These are phyloP conservation scores for Aspergillus candidus DNA, from an alignment of 2,329 filamentous ascomycete species.

Conservation along the genomic window DNA sequence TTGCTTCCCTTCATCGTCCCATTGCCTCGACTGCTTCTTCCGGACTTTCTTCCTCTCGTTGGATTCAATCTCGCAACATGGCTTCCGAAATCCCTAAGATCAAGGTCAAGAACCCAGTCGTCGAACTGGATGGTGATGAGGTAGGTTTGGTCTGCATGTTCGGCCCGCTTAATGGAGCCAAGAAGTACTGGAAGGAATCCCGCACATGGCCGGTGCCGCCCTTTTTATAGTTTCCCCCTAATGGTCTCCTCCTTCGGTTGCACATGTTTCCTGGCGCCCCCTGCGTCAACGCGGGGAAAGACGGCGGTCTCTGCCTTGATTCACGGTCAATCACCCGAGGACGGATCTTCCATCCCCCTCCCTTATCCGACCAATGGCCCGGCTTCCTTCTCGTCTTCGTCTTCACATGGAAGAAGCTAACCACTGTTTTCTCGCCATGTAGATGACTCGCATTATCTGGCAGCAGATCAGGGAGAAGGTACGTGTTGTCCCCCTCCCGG, in stretches of 20 bases:
- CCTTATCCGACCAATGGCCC: constrained; percentile 4
- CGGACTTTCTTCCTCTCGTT: constrained; percentile 23
- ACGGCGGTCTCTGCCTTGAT: constrained; percentile 19
- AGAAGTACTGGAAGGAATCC: constrained; percentile 2
- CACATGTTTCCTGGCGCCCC: constrained; percentile 21
- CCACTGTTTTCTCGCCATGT: constrained; percentile 11
- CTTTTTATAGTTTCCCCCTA: constrained; percentile 8
- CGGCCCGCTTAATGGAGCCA: background rate
- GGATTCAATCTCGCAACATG: constrained; percentile 42
- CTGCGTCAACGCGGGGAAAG: constrained; percentile 27
- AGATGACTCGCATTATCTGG: constrained; percentile 99
- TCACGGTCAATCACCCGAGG: constrained; percentile 21
- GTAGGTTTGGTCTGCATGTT: constrained; percentile 22
- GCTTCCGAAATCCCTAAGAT: constrained; percentile 65
- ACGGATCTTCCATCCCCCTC: constrained; percentile 2
- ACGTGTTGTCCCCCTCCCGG: constrained; percentile 17
- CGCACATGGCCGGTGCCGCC: constrained; percentile 1
- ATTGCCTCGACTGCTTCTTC: constrained; percentile 19
- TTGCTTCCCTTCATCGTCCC: constrained; percentile 21
- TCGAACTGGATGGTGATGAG: constrained; percentile 87
- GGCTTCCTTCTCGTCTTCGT: background rate
- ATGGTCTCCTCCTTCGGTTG: constrained; percentile 11
- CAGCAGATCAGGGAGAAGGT: constrained; percentile 95
- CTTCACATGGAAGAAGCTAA: constrained; percentile 14
- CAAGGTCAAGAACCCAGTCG: constrained; percentile 98